These are phyloP conservation scores for Scedosporium minutisporum DNA, from an alignment of 2,329 filamentous ascomycete genomes.

Conservation along the genomic window DNA sequence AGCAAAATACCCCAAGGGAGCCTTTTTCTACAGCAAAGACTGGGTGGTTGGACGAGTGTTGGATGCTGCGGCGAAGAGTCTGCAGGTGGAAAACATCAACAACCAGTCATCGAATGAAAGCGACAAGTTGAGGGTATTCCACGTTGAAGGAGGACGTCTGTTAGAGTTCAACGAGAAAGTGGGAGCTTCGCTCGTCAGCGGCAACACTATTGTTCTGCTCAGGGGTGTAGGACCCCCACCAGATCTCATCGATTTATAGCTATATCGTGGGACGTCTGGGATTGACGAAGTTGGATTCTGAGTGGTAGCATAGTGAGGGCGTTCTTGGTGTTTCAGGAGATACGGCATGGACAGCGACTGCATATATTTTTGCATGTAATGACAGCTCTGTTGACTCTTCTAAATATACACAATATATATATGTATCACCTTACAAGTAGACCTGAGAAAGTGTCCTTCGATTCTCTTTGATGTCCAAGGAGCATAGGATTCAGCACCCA, in stretches of 20 bases:
- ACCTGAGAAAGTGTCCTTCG: not conserved
- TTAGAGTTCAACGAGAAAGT: constrained; percentile 84
- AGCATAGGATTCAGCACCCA: not conserved
- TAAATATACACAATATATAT: not conserved
- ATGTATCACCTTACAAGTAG: not conserved
- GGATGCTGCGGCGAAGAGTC: constrained; percentile 64
- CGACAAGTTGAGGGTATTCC: constrained; percentile 77
- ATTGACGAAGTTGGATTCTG: not conserved
- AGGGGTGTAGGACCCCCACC: constrained; percentile 75
- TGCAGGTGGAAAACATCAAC: constrained; percentile 78
- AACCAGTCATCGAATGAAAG: constrained; percentile 68
- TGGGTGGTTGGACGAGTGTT: constrained; percentile 84
- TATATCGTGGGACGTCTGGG: not conserved
- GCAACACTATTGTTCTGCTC: constrained; percentile 83
- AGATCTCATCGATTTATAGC: constrained; percentile 53
- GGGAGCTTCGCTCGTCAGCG: constrained; percentile 61
- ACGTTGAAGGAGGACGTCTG: constrained; percentile 80
- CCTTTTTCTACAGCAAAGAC: constrained; percentile 71
- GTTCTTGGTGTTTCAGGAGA: not conserved
- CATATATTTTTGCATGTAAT: not conserved
- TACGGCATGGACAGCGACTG: not conserved
- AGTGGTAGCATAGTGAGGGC: not conserved
- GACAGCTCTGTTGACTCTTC: not conserved
- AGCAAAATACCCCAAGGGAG: constrained; percentile 70
- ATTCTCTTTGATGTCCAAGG: not conserved